Percentiles rank a stretch among this genome's conserved stretches.
Evolutionary conservation across 2,329 filamentous ascomycete genomes (phyloP).

Genomic region (Epicoccum sorghinum): DNA sequence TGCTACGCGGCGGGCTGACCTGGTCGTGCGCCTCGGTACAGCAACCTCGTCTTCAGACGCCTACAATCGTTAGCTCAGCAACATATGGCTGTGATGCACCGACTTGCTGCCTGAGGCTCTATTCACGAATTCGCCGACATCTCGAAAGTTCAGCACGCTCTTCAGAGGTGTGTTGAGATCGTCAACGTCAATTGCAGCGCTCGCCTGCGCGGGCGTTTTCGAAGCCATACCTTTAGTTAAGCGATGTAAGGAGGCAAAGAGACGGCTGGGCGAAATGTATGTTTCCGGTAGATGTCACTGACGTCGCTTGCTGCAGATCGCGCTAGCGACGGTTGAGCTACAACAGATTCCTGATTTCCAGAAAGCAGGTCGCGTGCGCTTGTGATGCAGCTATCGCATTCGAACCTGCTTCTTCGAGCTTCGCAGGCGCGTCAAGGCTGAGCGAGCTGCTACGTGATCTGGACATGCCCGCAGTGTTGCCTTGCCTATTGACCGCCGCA

Average conservation of each 20-base stretch:
- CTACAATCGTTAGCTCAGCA: constrained; percentile 20
- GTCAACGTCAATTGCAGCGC: constrained; percentile 6
- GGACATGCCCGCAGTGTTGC: no score
- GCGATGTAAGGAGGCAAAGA: background rate
- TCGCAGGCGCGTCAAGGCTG: no score
- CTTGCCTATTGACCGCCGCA: no score
- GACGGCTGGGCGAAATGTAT: constrained; percentile 12
- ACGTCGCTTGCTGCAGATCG: constrained; percentile 16
- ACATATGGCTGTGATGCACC: background rate
- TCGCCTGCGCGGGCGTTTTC: background rate
- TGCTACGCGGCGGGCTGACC: constrained; percentile 23
- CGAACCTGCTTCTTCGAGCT: background rate
- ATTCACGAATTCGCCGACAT: constrained; percentile 43
- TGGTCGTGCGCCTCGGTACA: constrained; percentile 46
- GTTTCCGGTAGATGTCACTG: constrained; percentile 14
- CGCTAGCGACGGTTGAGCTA: constrained; percentile 8
- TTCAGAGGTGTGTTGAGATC: constrained; percentile 29
- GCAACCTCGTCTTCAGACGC: constrained; percentile 31
- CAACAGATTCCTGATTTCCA: constrained; percentile 9
- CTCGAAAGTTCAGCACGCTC: constrained; percentile 47
- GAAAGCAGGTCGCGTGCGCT: background rate
- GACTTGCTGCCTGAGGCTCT: constrained; percentile 26
- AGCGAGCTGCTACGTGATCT: no score
- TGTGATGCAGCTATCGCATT: background rate
- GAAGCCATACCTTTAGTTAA: constrained; percentile 1